Evolutionary conservation across 805 yeast species (phyloP).

Genomic region (Schizosaccharomyces lindneri): DNA sequence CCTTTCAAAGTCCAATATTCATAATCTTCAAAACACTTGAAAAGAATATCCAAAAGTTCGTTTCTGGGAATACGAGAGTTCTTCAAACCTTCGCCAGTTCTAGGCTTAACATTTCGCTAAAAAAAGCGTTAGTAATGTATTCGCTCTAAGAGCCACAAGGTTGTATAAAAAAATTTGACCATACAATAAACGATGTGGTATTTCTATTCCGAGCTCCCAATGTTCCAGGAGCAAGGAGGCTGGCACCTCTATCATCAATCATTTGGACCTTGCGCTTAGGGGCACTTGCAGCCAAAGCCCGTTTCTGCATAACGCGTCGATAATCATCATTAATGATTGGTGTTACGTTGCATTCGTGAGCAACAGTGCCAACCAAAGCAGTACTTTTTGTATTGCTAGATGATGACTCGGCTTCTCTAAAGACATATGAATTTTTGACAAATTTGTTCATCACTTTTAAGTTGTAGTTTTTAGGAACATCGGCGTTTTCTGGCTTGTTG

Average conservation of each 20-base stretch:
- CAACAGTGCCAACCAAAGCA: constrained; percentile 59
- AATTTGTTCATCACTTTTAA: constrained; percentile 49
- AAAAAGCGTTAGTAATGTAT: background rate
- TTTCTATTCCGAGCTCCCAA: background rate
- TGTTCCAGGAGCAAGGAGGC: constrained; percentile 1
- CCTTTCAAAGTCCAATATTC: constrained; percentile 95
- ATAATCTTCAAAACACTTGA: constrained; percentile 75
- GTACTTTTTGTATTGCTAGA: constrained; percentile 28
- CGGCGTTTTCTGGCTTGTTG: constrained; percentile 20
- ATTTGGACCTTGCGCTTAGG: constrained; percentile 1
- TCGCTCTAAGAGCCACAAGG: background rate
- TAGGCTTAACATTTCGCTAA: background rate
- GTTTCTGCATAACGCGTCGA: constrained; percentile 2
- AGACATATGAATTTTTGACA: constrained; percentile 29
- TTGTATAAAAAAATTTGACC: background rate
- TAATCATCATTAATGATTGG: constrained; percentile 19
- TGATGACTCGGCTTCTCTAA: background rate
- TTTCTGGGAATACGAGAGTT: constrained; percentile 70
- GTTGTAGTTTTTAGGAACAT: constrained; percentile 67
- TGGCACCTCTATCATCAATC: constrained; percentile 1
- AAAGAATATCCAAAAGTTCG: constrained; percentile 67
- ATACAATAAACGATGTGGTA: background rate
- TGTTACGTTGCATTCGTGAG: constrained; percentile 73
- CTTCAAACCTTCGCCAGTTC: background rate
- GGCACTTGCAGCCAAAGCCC: background rate